Evolutionary conservation across 139 green algal species (phyloP).

Genomic region (Closterium sp.): DNA sequence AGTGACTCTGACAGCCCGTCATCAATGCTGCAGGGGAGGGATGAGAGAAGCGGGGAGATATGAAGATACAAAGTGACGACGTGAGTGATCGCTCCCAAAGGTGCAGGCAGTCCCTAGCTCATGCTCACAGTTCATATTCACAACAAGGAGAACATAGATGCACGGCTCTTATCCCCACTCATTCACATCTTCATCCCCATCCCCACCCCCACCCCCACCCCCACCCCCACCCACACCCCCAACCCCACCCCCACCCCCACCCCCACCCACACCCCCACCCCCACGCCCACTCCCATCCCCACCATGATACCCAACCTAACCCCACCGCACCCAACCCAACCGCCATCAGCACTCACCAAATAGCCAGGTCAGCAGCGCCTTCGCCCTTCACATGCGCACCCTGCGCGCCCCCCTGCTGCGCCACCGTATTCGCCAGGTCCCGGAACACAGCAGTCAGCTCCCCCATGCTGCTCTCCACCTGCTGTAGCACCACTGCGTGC

Average conservation of each 20-base stretch:
- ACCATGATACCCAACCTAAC: background rate
- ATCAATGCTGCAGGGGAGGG: background rate
- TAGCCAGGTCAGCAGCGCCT: background rate
- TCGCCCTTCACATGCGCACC: background rate
- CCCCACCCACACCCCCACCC: too few relatives aligned
- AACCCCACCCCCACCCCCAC: too few relatives aligned
- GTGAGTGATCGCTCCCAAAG: background rate
- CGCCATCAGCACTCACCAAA: background rate
- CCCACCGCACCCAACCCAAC: background rate
- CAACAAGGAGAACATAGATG: too few relatives aligned
- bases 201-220: too few relatives aligned
- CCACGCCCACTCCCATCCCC: background rate
- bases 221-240: too few relatives aligned
- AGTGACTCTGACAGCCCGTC: background rate
- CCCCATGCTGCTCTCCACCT: conserved; percentile 90
- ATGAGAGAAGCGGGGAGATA: background rate
- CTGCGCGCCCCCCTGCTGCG: conserved; percentile 66
- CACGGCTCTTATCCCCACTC: too few relatives aligned
- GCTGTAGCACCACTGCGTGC: conserved; percentile 66
- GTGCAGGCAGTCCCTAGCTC: too few relatives aligned
- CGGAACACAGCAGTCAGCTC: conserved; percentile 95
- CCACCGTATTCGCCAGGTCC: conserved; percentile 89
- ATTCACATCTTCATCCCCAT: too few relatives aligned
- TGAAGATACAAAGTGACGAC: background rate
- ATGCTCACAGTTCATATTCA: too few relatives aligned